Evolutionary conservation across 371 early-diverging fungal species (phyloP), one percentile per base, ranked within the genome.

Genomic region (Actinomucor elegans): DNA sequence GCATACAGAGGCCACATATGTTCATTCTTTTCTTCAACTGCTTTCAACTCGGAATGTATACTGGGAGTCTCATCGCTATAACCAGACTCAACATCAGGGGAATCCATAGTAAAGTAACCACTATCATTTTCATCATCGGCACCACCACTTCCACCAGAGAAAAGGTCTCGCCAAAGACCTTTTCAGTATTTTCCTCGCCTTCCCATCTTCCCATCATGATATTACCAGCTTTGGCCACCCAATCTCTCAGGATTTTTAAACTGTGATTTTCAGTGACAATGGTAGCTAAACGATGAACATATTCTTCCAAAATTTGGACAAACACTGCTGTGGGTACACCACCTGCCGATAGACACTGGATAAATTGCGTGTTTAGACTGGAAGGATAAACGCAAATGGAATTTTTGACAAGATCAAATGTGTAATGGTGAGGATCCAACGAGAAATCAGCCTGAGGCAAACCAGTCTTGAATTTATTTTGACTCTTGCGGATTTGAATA

Each of bases 291-390:
- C 67, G 71, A 23, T 61, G 55, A 15, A 71, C 28, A 32, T 72
- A 66, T 35, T 76, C 77, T 32, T 61, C 57, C 11, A 79, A 43
- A 6, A 79, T 42, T 14, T 69, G 64, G 5, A 66, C 43, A 59
- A 79, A 79, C 2, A 70, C 67, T 1, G 48, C n/a, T 1, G 60
- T 60, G 0, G 71, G 64, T 0, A 76, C 77, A 1, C 73, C 77
- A 14, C 77, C 75, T 5, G 67, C 57, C 21, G 71, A 50, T 3
- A 79, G 52, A 15, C 66, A 64, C 38, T 74, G 71, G 20, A 79
- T 79, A n/a, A 76, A 70, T 51, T 79, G 79, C 0, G 75, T 74
- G 29, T 79, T 79, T 2, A 79, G 33, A 21, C 50, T 62, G 20
- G 77, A 64, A 2, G 67, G 72, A 33, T 75, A 75, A 1, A 71